Conservation (phyloP, 225 moss, liverwort and hornwort genomes). For the Ulota crispa region DNA sequence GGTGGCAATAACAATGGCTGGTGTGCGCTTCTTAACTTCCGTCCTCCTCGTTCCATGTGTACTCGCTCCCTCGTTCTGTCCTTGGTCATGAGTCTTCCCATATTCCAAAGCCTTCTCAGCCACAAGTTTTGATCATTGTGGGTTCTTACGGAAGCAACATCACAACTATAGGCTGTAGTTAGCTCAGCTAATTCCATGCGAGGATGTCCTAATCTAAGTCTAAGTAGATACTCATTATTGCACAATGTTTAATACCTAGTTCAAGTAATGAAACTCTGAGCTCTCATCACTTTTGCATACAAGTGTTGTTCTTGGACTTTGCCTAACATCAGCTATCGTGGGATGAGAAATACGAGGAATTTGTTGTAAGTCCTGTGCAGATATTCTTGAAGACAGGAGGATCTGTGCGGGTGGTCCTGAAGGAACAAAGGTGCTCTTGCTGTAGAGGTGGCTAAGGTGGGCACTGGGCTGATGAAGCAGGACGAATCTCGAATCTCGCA, state of each 20-base stretch:
- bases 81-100: background rate
- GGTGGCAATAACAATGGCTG: slow-evolving; percentile 34
- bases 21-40: slow-evolving; percentile 17
- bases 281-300: too few relatives aligned
- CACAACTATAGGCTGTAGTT: background rate
- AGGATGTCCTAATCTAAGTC: too few relatives aligned
- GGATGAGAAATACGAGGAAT: background rate
- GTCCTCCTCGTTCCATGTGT: background rate
- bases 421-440: background rate
- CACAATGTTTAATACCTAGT: too few relatives aligned
- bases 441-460: background rate
- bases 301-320: too few relatives aligned
- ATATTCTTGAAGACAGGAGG: background rate
- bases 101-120: background rate
- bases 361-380: background rate
- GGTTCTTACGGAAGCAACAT: background rate
- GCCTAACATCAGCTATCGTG: background rate
- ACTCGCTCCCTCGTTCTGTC: background rate
- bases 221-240: too few relatives aligned
- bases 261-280: too few relatives aligned
- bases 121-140: background rate
- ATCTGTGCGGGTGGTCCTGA: background rate
- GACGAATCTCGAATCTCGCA: background rate
- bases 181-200: too few relatives aligned
- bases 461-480: background rate